phyloP scores from a whole-genome alignment of 2,329 filamentous ascomycete genomes.

The Dothiorella sarmentorum region DNA sequence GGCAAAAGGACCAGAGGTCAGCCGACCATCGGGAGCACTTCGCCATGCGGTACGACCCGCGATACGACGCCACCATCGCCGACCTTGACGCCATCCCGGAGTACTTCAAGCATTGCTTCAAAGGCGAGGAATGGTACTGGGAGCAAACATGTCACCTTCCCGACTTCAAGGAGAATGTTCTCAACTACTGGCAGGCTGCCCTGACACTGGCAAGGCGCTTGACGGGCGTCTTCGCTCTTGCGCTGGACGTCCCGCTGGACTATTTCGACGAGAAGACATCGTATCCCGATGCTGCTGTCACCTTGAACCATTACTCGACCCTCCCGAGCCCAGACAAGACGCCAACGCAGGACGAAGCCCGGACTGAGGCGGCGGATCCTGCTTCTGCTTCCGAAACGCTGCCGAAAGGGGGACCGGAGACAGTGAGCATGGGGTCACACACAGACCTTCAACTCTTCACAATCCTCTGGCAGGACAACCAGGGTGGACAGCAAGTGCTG shows the following conservation, averaged over 20 bases:
- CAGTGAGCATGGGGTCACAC: conserved; percentile 37
- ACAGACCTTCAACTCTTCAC: conserved; percentile 51
- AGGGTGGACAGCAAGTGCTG: conserved; percentile 36
- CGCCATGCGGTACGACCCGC: conserved; percentile 51
- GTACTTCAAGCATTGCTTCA: conserved; percentile 20
- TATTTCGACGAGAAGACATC: conserved; percentile 55
- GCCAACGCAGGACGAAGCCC: conserved; percentile 30
- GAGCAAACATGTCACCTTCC: conserved; percentile 48
- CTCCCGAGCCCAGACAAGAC: background rate
- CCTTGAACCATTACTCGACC: conserved; percentile 28
- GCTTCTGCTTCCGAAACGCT: conserved; percentile 27
- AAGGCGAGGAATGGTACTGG: conserved; percentile 54
- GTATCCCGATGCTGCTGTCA: conserved; percentile 43
- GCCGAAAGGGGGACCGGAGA: conserved; percentile 32
- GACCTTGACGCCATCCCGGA: conserved; percentile 39
- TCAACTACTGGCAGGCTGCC: conserved; percentile 49
- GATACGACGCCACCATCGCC: conserved; percentile 38
- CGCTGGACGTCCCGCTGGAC: conserved; percentile 51
- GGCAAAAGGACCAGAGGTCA: conserved; percentile 38
- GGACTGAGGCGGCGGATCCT: conserved; percentile 32
- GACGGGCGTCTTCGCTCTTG: conserved; percentile 53
- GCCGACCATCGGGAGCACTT: conserved; percentile 32
- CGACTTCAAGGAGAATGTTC: conserved; percentile 46
- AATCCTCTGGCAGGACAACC: conserved; percentile 43
- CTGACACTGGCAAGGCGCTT: conserved; percentile 52